Evolutionary conservation across 169 alveolate genomes (phyloP).

Genomic region (Babesia caballi): DNA sequence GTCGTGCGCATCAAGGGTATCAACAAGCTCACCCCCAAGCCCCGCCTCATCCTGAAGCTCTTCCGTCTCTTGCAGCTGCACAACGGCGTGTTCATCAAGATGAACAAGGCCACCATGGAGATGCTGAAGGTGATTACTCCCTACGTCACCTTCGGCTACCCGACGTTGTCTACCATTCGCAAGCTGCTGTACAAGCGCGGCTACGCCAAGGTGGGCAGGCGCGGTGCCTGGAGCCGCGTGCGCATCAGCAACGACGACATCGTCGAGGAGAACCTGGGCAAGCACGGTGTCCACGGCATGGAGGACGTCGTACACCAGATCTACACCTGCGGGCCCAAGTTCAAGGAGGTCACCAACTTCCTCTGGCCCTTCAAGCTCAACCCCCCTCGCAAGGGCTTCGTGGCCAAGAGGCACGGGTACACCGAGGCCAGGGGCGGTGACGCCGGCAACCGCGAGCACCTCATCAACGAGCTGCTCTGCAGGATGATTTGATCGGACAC

Average conservation of each 20-base stretch:
- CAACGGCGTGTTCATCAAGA: conserved; percentile 95
- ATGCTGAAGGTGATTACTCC: conserved; percentile 97
- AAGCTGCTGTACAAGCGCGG: conserved; percentile 98
- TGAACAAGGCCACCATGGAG: conserved; percentile 96
- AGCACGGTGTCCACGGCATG: conserved; percentile 83
- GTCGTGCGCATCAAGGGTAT: conserved; percentile 95
- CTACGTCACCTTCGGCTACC: conserved; percentile 97
- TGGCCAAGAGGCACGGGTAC: conserved; percentile 95
- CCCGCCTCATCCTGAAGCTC: conserved; percentile 91
- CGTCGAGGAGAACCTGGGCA: conserved; percentile 70
- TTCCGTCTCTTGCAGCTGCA: conserved; percentile 97
- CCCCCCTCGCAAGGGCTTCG: conserved; percentile 98
- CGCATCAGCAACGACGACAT: conserved; percentile 68
- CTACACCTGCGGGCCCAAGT: conserved; percentile 97
- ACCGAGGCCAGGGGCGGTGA: conserved; percentile 93
- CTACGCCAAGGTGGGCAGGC: conserved; percentile 82
- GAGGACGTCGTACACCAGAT: conserved; percentile 99
- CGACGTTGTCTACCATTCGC: conserved; percentile 90
- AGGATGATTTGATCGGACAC: conserved; percentile 72
- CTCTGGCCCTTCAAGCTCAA: conserved; percentile 98
- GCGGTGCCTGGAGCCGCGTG: conserved; percentile 76
- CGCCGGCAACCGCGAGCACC: conserved; percentile 85
- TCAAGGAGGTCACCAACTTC: conserved; percentile 97
- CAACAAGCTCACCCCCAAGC: conserved; percentile 96
- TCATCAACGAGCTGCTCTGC: conserved; percentile 77